These are phyloP conservation scores for Astrocystis sublimbata DNA, from an alignment of 495 filamentous ascomycete species.

Conservation along the genomic window DNA sequence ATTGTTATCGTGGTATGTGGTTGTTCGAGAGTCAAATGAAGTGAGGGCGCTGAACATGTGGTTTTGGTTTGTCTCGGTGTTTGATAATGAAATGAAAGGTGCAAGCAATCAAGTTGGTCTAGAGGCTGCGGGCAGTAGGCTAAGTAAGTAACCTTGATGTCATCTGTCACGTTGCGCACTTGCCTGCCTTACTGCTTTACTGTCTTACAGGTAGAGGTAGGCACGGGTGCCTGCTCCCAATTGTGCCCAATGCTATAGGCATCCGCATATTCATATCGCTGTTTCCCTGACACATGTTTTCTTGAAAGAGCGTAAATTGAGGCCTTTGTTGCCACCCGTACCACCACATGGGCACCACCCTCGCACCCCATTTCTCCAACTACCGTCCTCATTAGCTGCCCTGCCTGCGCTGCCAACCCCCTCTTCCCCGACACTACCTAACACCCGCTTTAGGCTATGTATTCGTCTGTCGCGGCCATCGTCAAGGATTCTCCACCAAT, in stretches of 20 bases:
- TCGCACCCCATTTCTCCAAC: too few relatives aligned
- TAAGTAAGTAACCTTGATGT: too few relatives aligned
- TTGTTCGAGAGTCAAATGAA: not conserved
- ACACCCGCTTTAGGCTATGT: constrained; percentile 31
- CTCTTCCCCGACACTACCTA: constrained; percentile 6
- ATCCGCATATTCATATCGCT: not conserved
- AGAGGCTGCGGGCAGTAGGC: too few relatives aligned
- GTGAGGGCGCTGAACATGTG: not conserved
- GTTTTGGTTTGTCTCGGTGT: not conserved
- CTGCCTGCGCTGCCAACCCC: not conserved
- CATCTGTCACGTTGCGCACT: not conserved
- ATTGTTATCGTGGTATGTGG: not conserved
- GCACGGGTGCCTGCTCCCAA: not conserved
- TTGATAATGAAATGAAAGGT: not conserved
- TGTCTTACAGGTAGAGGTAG: too few relatives aligned
- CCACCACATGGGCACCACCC: too few relatives aligned
- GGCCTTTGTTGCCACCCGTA: not conserved
- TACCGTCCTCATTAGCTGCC: constrained; percentile 21
- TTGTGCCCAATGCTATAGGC: not conserved
- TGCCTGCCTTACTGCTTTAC: too few relatives aligned
- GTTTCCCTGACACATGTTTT: not conserved
- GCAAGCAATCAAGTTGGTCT: too few relatives aligned
- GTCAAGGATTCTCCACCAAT: constrained; percentile 37
- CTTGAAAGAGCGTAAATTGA: not conserved
- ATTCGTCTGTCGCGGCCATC: not conserved